These are phyloP conservation scores for Chlorella sp. DNA, from an alignment of 139 green algal species.

Conservation along the genomic window DNA sequence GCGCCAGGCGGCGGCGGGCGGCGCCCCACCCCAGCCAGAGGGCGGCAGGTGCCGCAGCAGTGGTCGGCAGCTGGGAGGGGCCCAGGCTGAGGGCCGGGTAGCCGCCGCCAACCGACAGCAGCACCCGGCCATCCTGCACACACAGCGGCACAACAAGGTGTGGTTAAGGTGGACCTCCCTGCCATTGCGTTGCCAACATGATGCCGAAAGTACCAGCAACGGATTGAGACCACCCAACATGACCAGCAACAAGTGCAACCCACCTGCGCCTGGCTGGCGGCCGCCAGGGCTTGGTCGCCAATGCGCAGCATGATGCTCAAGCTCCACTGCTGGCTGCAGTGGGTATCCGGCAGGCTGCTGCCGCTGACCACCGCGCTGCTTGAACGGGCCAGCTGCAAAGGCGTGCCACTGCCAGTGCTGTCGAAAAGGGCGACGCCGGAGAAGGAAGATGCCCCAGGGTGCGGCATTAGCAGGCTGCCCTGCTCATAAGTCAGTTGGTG, in stretches of 20 bases:
- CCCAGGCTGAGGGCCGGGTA: background rate
- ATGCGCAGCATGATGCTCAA: background rate
- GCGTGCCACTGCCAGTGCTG: no score
- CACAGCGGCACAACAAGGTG: background rate
- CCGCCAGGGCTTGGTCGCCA: background rate
- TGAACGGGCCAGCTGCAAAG: background rate
- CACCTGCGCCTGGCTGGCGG: background rate
- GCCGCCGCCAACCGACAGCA: conserved; percentile 9
- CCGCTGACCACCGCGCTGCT: background rate
- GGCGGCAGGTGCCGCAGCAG: background rate
- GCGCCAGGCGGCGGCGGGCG: background rate
- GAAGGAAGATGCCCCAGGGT: no score
- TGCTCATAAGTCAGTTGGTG: background rate
- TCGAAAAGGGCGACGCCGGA: no score
- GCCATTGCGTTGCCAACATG: background rate
- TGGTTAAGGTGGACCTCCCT: background rate
- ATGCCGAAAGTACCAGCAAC: no score
- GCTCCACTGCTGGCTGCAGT: conserved; percentile 2
- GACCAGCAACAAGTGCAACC: background rate
- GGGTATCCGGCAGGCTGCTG: background rate
- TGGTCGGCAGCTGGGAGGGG: background rate
- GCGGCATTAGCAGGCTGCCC: background rate
- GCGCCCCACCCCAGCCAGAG: background rate
- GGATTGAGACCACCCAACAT: background rate
- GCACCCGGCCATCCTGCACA: background rate